These are phyloP conservation scores for Arthroderma sp. DNA, from an alignment of 2,329 filamentous ascomycete species.

Conservation along the genomic window DNA sequence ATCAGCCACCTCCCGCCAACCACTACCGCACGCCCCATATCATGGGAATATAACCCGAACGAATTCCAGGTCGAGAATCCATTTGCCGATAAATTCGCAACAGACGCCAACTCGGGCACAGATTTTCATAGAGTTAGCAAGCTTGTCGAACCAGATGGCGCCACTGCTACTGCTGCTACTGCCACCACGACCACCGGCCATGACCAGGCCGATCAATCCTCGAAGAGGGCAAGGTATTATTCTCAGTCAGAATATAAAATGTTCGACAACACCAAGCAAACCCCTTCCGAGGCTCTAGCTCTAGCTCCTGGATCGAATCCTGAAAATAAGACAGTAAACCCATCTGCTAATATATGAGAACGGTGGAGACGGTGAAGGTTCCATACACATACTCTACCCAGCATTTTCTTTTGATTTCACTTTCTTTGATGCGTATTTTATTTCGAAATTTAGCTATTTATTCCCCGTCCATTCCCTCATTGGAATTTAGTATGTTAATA, in stretches of 20 bases:
- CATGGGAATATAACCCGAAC: constrained; percentile 28
- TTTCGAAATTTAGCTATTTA: neutral
- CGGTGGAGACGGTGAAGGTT: neutral
- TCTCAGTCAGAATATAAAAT: neutral
- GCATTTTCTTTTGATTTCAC: neutral
- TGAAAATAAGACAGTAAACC: neutral
- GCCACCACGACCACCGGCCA: neutral
- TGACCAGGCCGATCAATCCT: neutral
- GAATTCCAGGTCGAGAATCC: constrained; percentile 33
- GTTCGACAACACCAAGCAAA: constrained; percentile 1
- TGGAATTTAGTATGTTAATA: neutral
- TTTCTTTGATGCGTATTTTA: neutral
- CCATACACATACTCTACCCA: neutral
- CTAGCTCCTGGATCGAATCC: neutral
- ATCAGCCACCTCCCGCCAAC: constrained; percentile 10
- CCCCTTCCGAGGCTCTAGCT: neutral
- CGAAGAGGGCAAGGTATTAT: constrained; percentile 8
- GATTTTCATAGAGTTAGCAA: constrained; percentile 1
- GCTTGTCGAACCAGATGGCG: neutral
- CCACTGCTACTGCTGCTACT: neutral
- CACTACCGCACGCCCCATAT: constrained; percentile 8
- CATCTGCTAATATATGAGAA: neutral
- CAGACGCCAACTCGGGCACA: constrained; percentile 6
- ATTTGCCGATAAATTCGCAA: constrained; percentile 26
- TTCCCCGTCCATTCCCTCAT: neutral